Percentiles rank a stretch among this genome's conserved stretches.
Conservation (phyloP, 306 rosid species). For the Quercus dentata region DNA sequence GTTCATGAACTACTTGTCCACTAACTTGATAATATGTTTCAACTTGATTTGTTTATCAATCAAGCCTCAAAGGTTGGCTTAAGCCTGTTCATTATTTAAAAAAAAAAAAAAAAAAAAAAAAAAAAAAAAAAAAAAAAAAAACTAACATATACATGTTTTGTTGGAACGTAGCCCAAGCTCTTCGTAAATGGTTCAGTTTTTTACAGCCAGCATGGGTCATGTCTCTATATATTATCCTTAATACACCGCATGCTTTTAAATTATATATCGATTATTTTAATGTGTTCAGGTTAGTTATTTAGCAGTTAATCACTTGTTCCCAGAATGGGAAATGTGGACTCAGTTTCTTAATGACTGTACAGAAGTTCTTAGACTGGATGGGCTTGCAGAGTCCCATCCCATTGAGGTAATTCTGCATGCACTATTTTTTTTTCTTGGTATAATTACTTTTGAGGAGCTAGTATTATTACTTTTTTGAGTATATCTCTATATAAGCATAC, state of each 20-base stretch:
- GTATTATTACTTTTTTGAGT: constrained; percentile 1
- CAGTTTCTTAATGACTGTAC: constrained; percentile 78
- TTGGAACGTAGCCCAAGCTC: too few relatives aligned
- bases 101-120: too few relatives aligned
- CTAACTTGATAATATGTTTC: too few relatives aligned
- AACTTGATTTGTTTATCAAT: too few relatives aligned
- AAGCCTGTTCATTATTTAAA: too few relatives aligned
- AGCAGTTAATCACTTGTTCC: constrained; percentile 81
- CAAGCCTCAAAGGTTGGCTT: too few relatives aligned
- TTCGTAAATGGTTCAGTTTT: too few relatives aligned
- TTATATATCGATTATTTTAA: neutral
- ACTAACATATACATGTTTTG: too few relatives aligned
- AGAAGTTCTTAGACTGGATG: constrained; percentile 76
- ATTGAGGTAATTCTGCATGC: constrained; percentile 61
- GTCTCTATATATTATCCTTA: neutral
- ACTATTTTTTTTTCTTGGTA: neutral
- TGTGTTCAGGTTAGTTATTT: constrained; percentile 79
- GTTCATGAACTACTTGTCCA: too few relatives aligned
- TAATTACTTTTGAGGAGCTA: neutral
- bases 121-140: too few relatives aligned
- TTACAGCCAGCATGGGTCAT: neutral
- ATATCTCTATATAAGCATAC: constrained; percentile 2
- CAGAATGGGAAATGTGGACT: constrained; percentile 95
- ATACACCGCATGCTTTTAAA: constrained; percentile 1
- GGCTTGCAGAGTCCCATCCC: constrained; percentile 92